Evolutionary conservation across 768 basidiomycete species (phyloP).

Genomic region (Leucocoprinus birnbaumii): DNA sequence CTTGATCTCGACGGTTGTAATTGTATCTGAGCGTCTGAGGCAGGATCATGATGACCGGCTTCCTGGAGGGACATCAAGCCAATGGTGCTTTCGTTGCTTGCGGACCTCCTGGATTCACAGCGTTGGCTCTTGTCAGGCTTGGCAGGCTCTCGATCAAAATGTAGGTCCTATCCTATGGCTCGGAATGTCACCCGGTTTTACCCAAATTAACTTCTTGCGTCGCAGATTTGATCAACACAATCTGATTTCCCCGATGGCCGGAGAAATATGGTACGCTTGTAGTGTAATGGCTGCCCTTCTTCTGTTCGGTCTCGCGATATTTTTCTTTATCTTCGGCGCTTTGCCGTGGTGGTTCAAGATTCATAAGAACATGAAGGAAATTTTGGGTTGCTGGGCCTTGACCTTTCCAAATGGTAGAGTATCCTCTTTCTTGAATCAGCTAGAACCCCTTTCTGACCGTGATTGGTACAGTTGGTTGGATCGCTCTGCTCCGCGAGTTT

Average conservation of each 20-base stretch:
- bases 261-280: slow-evolving; percentile 42
- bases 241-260: slow-evolving; percentile 34
- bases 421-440: neutral
- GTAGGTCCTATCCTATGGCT: slow-evolving; percentile 21
- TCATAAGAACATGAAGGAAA: slow-evolving; percentile 41
- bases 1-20: slow-evolving; percentile 27
- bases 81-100: slow-evolving; percentile 46
- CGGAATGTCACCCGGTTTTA: too few species aligned
- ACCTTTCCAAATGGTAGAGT: slow-evolving; percentile 41
- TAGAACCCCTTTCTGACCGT: neutral
- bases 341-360: slow-evolving; percentile 49
- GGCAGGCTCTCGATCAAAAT: slow-evolving; percentile 34
- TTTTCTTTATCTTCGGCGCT: slow-evolving; percentile 42
- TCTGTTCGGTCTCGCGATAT: slow-evolving; percentile 44
- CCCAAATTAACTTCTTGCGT: neutral
- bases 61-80: slow-evolving; percentile 44
- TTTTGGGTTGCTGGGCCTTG: slow-evolving; percentile 47
- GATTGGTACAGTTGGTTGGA: slow-evolving; percentile 38
- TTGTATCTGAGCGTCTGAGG: too few species aligned
- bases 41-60: slow-evolving; percentile 33
- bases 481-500: slow-evolving; percentile 35
- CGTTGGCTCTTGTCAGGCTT: slow-evolving; percentile 42
- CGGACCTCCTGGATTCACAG: slow-evolving; percentile 49
- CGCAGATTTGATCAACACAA: slow-evolving; percentile 29
- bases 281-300: slow-evolving; percentile 36